A percentile compares a stretch with the other conserved stretches of the same genome.
Evolutionary conservation across 129 eudicot genomes (phyloP).

Genomic region (Helianthus tuberosus): DNA sequence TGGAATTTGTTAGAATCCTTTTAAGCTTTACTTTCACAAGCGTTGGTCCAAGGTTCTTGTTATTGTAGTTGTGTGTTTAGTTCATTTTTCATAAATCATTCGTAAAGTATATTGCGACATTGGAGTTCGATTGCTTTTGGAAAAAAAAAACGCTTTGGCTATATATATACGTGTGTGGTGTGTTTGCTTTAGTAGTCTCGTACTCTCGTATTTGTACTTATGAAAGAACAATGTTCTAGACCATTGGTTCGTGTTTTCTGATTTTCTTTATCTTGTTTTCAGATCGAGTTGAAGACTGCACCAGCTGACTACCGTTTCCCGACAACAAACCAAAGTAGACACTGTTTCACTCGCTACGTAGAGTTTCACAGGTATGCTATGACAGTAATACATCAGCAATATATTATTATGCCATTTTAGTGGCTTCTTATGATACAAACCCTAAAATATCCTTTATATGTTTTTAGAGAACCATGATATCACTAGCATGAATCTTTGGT

Average conservation of each 20-base stretch:
- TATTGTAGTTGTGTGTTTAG: not conserved
- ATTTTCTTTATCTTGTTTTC: constrained; percentile 11
- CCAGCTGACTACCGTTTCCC: constrained; percentile 95
- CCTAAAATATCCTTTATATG: not conserved
- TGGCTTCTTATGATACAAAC: not conserved
- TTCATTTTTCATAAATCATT: not conserved
- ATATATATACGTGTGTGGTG: not conserved
- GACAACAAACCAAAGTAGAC: constrained; percentile 86
- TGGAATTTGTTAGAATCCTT: not conserved
- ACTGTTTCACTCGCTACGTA: constrained; percentile 86
- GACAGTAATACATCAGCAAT: not conserved
- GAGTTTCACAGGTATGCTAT: constrained; percentile 78
- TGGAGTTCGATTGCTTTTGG: not conserved
- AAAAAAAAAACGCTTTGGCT: not conserved
- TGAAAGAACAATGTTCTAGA: not conserved
- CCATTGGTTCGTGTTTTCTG: not conserved
- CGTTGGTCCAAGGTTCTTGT: not conserved
- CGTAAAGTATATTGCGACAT: not conserved
- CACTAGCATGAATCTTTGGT: not conserved
- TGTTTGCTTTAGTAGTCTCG: not conserved
- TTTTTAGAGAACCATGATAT: not conserved
- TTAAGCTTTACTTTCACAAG: not conserved
- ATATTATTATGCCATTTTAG: not conserved
- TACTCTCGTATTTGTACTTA: not conserved
- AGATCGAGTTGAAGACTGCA: constrained; percentile 86